phyloP scores from a whole-genome alignment of 148 eudicot species.

The Camellia lanceoleosa region DNA sequence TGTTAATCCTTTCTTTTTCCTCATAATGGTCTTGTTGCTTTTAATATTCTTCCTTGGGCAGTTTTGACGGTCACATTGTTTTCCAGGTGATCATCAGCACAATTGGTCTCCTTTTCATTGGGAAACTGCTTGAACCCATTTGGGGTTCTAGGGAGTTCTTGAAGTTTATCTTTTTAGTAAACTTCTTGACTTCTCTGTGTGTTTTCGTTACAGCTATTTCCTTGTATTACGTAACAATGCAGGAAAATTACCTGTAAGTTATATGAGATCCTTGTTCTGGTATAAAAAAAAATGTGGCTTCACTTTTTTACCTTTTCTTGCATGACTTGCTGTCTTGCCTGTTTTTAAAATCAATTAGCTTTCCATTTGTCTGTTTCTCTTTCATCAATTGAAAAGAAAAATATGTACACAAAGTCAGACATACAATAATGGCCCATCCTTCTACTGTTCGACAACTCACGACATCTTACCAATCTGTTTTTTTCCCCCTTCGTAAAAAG shows the following conservation, averaged over 20 bases:
- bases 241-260: conserved; percentile 92
- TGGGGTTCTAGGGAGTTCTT: conserved; percentile 97
- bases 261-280: conserved; percentile 9
- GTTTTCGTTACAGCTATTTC: conserved; percentile 86
- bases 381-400: neutral
- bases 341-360: neutral
- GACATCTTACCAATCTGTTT: neutral
- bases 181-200: conserved; percentile 76
- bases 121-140: conserved; percentile 94
- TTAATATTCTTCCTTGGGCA: neutral
- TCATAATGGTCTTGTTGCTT: neutral
- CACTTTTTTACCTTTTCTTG: neutral
- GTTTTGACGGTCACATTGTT: conserved; percentile 8
- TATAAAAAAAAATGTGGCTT: neutral
- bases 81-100: conserved; percentile 67
- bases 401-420: neutral
- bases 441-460: neutral
- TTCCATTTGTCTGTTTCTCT: neutral
- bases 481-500: too few species aligned
- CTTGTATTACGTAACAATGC: conserved; percentile 75
- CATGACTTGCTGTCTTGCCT: neutral
- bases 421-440: neutral
- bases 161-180: conserved; percentile 88
- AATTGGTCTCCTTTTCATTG: conserved; percentile 78
- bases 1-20: neutral